A percentile compares a stretch with the other conserved stretches of the same genome.
Conservation (phyloP, 1,284 basidiomycete genomes). For the Uromyces viciae-fabae region DNA sequence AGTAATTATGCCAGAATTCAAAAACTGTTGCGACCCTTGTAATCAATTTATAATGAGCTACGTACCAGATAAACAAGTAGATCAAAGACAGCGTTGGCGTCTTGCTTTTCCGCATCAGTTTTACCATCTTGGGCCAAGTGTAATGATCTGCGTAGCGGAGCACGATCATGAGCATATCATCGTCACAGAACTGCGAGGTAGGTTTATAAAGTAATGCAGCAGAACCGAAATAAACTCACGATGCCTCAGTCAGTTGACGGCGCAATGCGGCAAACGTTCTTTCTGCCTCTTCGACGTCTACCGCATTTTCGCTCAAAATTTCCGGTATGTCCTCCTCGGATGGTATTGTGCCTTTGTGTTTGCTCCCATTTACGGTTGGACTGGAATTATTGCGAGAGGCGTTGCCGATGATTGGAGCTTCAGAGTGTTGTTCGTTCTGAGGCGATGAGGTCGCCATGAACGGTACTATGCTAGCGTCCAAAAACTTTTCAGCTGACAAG, state of each 20-base stretch:
- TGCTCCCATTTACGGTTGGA: too few species aligned
- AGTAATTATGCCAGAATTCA: not conserved
- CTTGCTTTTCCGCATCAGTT: constrained; percentile 16
- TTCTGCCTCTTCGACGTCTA: constrained; percentile 24
- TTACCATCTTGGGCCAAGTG: constrained; percentile 10
- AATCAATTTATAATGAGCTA: too few species aligned
- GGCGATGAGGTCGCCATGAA: too few species aligned
- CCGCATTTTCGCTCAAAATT: not conserved
- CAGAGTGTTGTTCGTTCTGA: too few species aligned
- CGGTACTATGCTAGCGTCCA: too few species aligned
- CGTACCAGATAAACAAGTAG: constrained; percentile 6
- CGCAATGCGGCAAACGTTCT: constrained; percentile 16
- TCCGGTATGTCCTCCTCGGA: not conserved
- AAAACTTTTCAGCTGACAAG: too few species aligned
- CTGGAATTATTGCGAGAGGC: too few species aligned
- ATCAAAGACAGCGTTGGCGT: constrained; percentile 7
- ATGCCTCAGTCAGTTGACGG: constrained; percentile 28
- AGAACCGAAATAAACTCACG: not conserved
- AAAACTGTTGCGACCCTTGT: too few species aligned
- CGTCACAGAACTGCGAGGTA: too few species aligned
- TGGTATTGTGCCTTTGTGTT: too few species aligned
- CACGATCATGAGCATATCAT: not conserved
- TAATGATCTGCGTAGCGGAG: not conserved
- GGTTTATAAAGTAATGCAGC: too few species aligned
- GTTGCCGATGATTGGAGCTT: too few species aligned